These are phyloP conservation scores for Suhomyces atakaporum DNA, from an alignment of 1,139 yeast genomes.

Conservation along the genomic window DNA sequence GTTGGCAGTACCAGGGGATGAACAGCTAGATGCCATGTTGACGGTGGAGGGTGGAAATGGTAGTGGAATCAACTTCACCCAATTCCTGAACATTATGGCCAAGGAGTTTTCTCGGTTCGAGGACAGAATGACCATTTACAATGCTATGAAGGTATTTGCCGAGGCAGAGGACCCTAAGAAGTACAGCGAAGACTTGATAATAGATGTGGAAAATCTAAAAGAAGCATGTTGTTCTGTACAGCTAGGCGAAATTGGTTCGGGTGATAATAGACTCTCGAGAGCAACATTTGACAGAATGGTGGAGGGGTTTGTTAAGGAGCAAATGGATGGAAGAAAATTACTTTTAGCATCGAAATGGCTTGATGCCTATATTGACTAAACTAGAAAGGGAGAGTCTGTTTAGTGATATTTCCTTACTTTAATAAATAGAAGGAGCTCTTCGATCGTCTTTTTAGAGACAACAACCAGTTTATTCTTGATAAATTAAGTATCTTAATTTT, in stretches of 20 bases:
- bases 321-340: conserved; percentile 55
- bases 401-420: too few species aligned
- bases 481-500: too few species aligned
- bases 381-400: too few species aligned
- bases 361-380: conserved; percentile 50
- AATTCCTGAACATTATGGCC: conserved; percentile 70
- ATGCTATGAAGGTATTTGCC: conserved; percentile 65
- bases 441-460: too few species aligned
- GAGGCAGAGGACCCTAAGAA: conserved; percentile 26
- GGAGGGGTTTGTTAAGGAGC: conserved; percentile 57
- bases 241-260: conserved; percentile 44
- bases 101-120: conserved; percentile 59
- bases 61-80: conserved; percentile 63
- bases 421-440: too few species aligned
- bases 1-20: conserved; percentile 39
- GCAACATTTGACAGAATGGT: conserved; percentile 54
- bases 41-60: conserved; percentile 23
- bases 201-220: conserved; percentile 54
- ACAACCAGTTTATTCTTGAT: too few species aligned
- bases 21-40: conserved; percentile 54
- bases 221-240: conserved; percentile 51
- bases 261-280: conserved; percentile 54
- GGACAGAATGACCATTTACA: conserved; percentile 56
- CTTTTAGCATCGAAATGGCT: conserved; percentile 64
- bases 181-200: conserved; percentile 31